These are phyloP conservation scores for Saccharomyces hybrid DNA, from an alignment of 1,139 yeast species.

Conservation along the genomic window DNA sequence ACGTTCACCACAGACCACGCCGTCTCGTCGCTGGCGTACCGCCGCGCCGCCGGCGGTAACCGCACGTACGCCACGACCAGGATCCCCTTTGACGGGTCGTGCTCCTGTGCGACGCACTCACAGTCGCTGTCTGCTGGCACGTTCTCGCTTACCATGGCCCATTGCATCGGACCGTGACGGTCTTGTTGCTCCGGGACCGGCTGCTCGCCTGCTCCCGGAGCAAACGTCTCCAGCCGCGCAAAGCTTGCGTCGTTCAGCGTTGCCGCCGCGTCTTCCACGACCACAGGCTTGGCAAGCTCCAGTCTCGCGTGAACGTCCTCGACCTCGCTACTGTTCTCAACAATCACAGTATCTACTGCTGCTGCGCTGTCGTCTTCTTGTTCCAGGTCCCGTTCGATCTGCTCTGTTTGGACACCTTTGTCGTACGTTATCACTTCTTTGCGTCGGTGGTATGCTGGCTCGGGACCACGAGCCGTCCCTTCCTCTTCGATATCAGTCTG, in stretches of 20 bases:
- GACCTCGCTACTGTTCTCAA: background rate
- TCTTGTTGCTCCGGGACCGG: background rate
- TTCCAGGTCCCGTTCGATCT: background rate
- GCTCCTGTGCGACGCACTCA: background rate
- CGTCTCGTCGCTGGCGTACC: background rate
- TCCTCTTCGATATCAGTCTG: slow-evolving; percentile 16
- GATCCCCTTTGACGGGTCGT: background rate
- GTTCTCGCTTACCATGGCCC: background rate
- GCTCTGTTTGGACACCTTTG: slow-evolving; percentile 18
- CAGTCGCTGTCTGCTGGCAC: background rate
- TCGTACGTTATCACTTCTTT: slow-evolving; percentile 16
- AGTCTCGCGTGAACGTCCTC: background rate
- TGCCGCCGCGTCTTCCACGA: background rate
- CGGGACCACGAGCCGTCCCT: background rate
- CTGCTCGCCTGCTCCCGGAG: background rate
- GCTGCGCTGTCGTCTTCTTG: slow-evolving; percentile 3
- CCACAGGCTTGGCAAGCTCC: background rate
- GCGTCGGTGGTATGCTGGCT: background rate
- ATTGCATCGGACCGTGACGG: background rate
- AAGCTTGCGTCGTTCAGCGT: background rate
- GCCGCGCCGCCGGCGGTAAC: background rate
- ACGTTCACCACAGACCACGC: background rate
- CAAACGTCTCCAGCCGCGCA: background rate
- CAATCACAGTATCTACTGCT: slow-evolving; percentile 5
- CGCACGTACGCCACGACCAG: background rate